Base-by-base conservation (phyloP, 2,329 filamentous ascomycete genomes). In the Decorospora gaudefroyi region DNA sequence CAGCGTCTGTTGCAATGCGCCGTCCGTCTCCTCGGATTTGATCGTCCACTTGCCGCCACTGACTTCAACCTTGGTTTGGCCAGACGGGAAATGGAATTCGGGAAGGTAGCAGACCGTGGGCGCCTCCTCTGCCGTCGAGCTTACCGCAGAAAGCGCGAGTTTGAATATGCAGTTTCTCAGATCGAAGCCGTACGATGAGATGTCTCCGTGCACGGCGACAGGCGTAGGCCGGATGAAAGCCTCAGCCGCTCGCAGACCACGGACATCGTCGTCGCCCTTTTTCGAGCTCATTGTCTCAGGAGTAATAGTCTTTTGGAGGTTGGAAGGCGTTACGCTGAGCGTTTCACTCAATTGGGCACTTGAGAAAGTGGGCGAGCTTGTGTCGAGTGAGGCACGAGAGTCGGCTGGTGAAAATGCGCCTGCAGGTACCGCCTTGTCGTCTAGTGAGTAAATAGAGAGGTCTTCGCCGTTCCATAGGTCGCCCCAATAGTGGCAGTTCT, bases 391-490 rank as follows among this genome's bases (percentile, higher is more conserved):
- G 3, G 76, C 67, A 0, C 76, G 76, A 1, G 81, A 80, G 32
- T 71, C 75, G 38, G 68, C 73, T 61, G 72, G 46, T 64, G 75
- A 80, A 78, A 26, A 86, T 67, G 62, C 56, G n/a, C 70, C 65
- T 33, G 68, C 61, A 13, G 75, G 77, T 1, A 84, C 69, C 34
- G 79, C 73, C 21, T 83, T 85, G 69, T 99, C 95, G 65, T 99
- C 91, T 4, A 82, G 59, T 0, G 90, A 96, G 65, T 84, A 87
- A 41, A 99, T 93, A 4, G 91, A 96, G 22, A 99, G 73, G 67
- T 99, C 93, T 70, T 99, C 93, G 32, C 93, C 93, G 57, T 99
- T 99, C 93, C 93, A 99, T 55, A 90, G 84, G 62, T 99, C 93
- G 41, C 93, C 93, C 73, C 88, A 86, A 63, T 86, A 78, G 65